Evolutionary conservation across 2,329 filamentous ascomycete species (phyloP).

Genomic region (Fusarium illudens): DNA sequence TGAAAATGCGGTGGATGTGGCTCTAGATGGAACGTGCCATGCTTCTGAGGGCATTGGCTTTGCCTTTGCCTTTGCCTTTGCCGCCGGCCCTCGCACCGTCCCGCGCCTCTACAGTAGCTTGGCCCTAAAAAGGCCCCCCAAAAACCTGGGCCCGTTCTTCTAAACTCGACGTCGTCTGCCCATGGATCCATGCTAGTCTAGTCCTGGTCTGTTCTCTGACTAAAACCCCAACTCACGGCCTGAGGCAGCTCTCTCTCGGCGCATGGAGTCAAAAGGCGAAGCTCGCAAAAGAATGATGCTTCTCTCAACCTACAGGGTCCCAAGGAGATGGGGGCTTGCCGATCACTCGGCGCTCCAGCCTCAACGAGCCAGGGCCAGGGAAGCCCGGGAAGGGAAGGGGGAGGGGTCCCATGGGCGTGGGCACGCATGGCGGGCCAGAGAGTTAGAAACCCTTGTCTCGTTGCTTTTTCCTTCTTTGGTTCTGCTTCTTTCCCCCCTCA

Average conservation of each 20-base stretch:
- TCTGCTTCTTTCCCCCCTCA: not conserved
- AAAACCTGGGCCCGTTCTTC: not conserved
- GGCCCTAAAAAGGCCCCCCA: not conserved
- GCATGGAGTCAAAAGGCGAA: too few species aligned
- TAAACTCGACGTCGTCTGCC: slow-evolving; percentile 17
- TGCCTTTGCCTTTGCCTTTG: not conserved
- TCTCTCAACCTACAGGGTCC: not conserved
- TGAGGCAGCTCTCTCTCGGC: not conserved
- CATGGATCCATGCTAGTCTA: not conserved
- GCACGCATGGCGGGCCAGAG: not conserved
- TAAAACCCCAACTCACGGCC: not conserved
- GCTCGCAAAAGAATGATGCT: too few species aligned
- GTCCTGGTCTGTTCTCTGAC: not conserved
- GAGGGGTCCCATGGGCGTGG: not conserved
- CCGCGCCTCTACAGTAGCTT: slow-evolving; percentile 3
- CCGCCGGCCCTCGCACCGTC: slow-evolving; percentile 5
- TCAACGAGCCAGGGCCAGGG: not conserved
- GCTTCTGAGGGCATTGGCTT: not conserved
- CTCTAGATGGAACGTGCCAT: not conserved
- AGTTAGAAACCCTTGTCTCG: slow-evolving; percentile 1
- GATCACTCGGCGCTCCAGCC: slow-evolving; percentile 14
- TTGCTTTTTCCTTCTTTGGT: slow-evolving; percentile 1
- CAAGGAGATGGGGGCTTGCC: not conserved
- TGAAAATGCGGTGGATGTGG: not conserved
- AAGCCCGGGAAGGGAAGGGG: not conserved